Evolutionary conservation across 495 filamentous ascomycete genomes (phyloP), one percentile per base, ranked within the genome.

Genomic region (Geoglossum glabrum): DNA sequence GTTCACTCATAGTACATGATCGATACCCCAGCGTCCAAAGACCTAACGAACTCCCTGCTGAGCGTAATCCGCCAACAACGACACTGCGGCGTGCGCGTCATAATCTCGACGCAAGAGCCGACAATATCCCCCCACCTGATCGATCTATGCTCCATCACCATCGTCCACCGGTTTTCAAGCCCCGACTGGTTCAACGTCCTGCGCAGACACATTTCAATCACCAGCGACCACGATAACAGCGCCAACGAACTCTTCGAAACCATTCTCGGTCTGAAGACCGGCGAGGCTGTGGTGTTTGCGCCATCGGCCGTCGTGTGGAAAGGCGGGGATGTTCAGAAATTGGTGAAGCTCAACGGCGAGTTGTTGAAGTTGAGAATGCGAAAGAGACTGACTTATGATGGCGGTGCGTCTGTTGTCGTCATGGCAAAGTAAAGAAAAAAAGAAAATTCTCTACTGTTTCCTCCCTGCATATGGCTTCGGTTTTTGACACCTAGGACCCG

Each of bases 101-200:
- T 90, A 38, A 81, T 90, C 31, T 79, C 85, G 0, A 90, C 86
- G 0, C 84, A 92, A 63, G 86, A 90, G 60, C 86, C 86, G 0
- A 89, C 84, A 0, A 78, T 90, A 43, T 83, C 82, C 0, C 77
- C 79, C 0, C 67, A 70, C 26, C 74, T 90, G 1, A 70, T 90
- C 0, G 83, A 83, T 59, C 73, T 90, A 7, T 86, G 79, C 65
- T 82, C 77, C n/a, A 70, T 83, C 21, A 85, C 82, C 0, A 76
- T 90, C 57, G 78, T 90, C 0, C 86, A 92, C 64, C 73, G 82
- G 15, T 90, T 90, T 62, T 79, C 75, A 0, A 83, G 78, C 1
- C 85, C 85, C 0, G 76, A 76, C 7, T 90, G 86, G 86, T 67
- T 84, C 36, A 63, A 58, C 0, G 66, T 72, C n/a, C 71, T 90